phyloP scores from a whole-genome alignment of 2,329 filamentous ascomycete genomes.

The Malbranchea zuffiana region DNA sequence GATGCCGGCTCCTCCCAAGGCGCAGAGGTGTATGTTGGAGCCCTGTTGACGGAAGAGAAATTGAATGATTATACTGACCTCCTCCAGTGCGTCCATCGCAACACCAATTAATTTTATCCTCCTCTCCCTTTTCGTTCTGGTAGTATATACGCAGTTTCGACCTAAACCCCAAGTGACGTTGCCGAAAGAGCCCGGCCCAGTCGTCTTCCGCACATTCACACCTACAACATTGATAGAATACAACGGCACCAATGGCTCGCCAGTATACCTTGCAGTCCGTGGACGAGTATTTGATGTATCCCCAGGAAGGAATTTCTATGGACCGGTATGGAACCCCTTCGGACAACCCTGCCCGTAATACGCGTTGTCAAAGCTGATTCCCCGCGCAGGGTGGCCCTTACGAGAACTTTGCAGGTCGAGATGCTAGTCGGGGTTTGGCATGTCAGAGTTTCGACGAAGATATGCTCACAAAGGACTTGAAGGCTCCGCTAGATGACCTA shows the following conservation, averaged over 20 bases:
- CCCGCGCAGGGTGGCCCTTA: conserved; percentile 63
- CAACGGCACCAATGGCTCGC: conserved; percentile 62
- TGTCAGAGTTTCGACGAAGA: conserved; percentile 88
- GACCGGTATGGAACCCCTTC: conserved; percentile 45
- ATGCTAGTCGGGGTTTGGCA: conserved; percentile 79
- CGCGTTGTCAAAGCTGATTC: not conserved
- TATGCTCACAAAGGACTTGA: conserved; percentile 85
- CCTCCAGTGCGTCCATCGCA: conserved; percentile 42
- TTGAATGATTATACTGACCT: conserved; percentile 1
- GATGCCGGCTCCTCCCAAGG: conserved; percentile 7
- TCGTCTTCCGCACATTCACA: conserved; percentile 78
- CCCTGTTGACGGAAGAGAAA: conserved; percentile 1
- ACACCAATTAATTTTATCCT: conserved; percentile 53
- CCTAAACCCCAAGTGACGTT: conserved; percentile 42
- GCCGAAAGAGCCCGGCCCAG: conserved; percentile 48
- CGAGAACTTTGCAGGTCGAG: conserved; percentile 87
- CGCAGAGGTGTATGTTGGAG: conserved; percentile 13
- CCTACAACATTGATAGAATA: conserved; percentile 74
- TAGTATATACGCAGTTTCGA: conserved; percentile 50
- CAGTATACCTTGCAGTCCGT: conserved; percentile 84
- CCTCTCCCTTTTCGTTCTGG: conserved; percentile 45
- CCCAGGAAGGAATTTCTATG: conserved; percentile 83
- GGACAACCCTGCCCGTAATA: not conserved
- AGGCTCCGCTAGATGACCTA: conserved; percentile 69
- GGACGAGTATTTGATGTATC: conserved; percentile 87